Evolutionary conservation across 2,329 filamentous ascomycete species (phyloP), one percentile per base, ranked within the genome.

Genomic region (Emergomyces africanus): DNA sequence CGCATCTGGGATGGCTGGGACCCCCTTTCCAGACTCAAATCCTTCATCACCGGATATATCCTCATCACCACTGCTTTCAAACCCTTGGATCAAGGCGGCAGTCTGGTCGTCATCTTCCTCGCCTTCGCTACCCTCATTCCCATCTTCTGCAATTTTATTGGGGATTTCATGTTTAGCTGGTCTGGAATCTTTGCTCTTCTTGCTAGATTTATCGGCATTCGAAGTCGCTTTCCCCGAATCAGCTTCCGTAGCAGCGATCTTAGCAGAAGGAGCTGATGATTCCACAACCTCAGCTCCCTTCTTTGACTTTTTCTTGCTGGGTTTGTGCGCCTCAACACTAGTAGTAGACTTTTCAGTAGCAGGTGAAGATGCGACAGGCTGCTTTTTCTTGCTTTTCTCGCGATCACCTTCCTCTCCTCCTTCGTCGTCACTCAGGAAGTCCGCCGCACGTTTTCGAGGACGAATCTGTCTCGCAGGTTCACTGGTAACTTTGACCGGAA

Each of bases 21-120:
- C 69, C 15, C 71, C 67, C 60, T 75, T 68, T 44, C 75, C 72
- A 28, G 74, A 66, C 62, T 82, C 77, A 54, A 75, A 73, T 39
- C 74, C 74, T 64, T 76, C 73, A 51, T 77, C 75, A 33, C 69
- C 73, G 49, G 73, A 75, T 41, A 62, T 61, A 53, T 77, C 78
- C 44, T 80, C 78, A 44, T 80, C 80, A 39, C 72, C 75, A 57
- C 77, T 78, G 65, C 78, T 81, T 68, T 82, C 80, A 60, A 83
- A 82, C 10, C 80, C 80, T 61, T 76, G 75, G 62, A 83, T 72
- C 28, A 83, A 71, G 23, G 76, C 78, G 37, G 75, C 72, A n/a
- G 79, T 81, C 63, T 81, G 78, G 62, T 82, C 79, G 63, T 78
- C 78, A 48, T 73, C 68, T 30, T 70, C 72, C 28, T 73, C 71